Percentiles rank a stretch among this genome's conserved stretches.
Conservation (phyloP, 768 basidiomycete species). For the Glaciozyma antarctica region DNA sequence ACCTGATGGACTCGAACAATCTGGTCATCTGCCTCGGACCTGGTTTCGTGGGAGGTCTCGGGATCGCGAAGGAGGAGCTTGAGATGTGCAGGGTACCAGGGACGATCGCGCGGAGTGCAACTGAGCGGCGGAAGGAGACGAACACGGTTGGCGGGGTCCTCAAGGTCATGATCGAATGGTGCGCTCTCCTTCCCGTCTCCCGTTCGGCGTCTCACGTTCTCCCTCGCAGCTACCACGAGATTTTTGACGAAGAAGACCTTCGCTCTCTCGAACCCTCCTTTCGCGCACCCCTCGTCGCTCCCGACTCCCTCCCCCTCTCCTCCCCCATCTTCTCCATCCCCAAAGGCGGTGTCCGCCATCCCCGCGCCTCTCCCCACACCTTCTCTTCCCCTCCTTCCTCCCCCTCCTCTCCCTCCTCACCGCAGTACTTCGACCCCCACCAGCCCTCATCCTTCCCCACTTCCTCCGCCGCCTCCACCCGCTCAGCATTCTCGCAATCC, state of each 20-base stretch:
- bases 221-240: neutral
- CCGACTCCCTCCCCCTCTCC: neutral
- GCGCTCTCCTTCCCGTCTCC: neutral
- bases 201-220: neutral
- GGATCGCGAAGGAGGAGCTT: neutral
- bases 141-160: neutral
- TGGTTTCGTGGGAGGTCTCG: slow-evolving; percentile 9
- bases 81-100: slow-evolving; percentile 4
- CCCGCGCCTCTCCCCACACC: neutral
- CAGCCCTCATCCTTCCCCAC: neutral
- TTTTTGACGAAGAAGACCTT: neutral
- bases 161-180: neutral
- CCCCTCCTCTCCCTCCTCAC: neutral
- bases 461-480: neutral
- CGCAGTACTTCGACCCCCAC: neutral
- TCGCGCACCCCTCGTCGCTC: neutral
- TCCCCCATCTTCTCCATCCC: neutral
- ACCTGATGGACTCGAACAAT: slow-evolving; percentile 20
- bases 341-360: neutral
- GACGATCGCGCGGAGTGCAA: neutral
- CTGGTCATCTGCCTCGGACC: slow-evolving; percentile 20
- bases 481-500: neutral
- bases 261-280: neutral
- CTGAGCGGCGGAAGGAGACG: neutral
- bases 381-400: neutral